Evolutionary conservation across 352 stramenopile genomes (phyloP), one percentile per base, ranked within the genome.

Genomic region (Thalassiosira mediterranea): DNA sequence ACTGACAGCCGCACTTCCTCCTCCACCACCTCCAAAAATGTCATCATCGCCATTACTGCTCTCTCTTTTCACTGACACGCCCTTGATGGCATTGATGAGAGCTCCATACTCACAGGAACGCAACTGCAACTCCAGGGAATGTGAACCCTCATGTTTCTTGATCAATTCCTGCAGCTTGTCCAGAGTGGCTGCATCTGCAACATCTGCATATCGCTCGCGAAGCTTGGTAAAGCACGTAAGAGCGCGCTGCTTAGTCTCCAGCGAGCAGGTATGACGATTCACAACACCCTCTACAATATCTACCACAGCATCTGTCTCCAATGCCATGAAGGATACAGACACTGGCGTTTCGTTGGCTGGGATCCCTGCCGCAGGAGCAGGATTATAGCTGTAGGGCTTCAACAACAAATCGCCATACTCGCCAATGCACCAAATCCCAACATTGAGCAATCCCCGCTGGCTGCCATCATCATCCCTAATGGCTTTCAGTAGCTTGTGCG

Each of bases 361-460:
- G 11, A 34, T 21, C 29, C 11, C 48, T 10, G 15, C 31, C 13
- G 42, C 11, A 23, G 62, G 53, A 1, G 19, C 54, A 15, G 81
- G 84, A 37, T 75, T 82, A 54, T 90, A 90, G 15, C 66, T 79
- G 65, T 91, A 93, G 3, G 79, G 71, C 11, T 78, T 76, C 11
- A 98, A 69, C 11, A 99, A 60, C 42, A 97, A 82, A 65, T 96
- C 90, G 32, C 96, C 97, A 81, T 98, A 99, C 84, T 99, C 97
- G 11, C 97, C 97, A 53, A 99, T 93, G 76, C 95, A 98, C 97
- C 97, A 99, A 52, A 99, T 95, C 7, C 94, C 96, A 19, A 99
- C 96, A 66, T 98, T 94, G n/a, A 98, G 92, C 42, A 99, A 92
- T 58, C 95, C 96, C 4, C 96, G 79, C 76, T 99, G 96, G 15